Evolutionary conservation across 73 alveolate species (phyloP).

Genomic region (Paramecium primaurelia): DNA sequence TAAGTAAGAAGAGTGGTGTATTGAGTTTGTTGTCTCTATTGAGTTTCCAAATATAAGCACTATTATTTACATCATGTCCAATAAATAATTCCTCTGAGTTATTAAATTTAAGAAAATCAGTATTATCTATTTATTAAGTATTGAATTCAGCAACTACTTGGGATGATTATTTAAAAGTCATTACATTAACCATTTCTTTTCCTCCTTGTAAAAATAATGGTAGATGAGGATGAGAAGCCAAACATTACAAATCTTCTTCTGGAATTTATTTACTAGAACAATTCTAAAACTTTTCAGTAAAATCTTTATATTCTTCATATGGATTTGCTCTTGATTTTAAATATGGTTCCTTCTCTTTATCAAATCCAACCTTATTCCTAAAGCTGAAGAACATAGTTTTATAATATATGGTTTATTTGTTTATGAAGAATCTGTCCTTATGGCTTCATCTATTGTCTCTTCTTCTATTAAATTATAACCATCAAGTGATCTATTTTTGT

Average conservation of each 20-base stretch:
- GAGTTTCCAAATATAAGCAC: conserved; percentile 24
- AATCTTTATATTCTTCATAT: conserved; percentile 1
- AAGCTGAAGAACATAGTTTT: not conserved
- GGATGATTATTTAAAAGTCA: not conserved
- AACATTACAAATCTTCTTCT: not conserved
- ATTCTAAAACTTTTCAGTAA: conserved; percentile 18
- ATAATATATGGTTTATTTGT: not conserved
- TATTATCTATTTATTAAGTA: not conserved
- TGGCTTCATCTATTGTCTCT: not conserved
- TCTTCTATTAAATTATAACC: conserved; percentile 28
- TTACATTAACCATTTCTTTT: conserved; percentile 2
- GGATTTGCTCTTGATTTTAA: not conserved
- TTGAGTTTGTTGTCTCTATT: not conserved
- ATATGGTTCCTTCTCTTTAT: not conserved
- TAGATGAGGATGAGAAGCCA: conserved; percentile 22
- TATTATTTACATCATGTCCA: conserved; percentile 25
- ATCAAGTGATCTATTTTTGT: conserved; percentile 24
- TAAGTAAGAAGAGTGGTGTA: conserved; percentile 9
- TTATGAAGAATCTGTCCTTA: not conserved
- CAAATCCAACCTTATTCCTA: not conserved
- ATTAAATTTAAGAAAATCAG: not conserved
- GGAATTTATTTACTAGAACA: not conserved
- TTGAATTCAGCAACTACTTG: not conserved
- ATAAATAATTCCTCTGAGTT: conserved; percentile 9
- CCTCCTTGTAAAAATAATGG: conserved; percentile 29